Base-by-base conservation (phyloP, 345 rosid species). In the Zanthoxylum bungeanum region DNA sequence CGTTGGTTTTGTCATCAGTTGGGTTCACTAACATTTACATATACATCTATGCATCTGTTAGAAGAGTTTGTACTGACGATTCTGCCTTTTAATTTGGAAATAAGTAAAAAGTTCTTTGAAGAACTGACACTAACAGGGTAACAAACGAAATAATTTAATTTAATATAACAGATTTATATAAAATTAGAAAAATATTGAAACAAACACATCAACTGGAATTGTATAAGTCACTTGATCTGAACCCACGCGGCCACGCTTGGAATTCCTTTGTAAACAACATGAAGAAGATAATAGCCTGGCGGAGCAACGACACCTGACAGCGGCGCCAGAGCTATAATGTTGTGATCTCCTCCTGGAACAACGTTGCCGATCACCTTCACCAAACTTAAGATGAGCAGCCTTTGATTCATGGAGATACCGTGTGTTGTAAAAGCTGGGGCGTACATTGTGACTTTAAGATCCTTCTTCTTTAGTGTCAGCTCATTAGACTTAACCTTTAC, bases 351-450 rank as follows among this genome's bases (percentile, higher is more conserved):
- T 14, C 78, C 81, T 0, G 51, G 62, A 4, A 49, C 57, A 0
- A 55, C 66, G 21, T 69, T n/a, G 8, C 19, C 52, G 3, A 47
- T 30, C 70, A 84, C 85, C 1, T 28, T 4, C 5, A 25, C 62
- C 14, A 79, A 14, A 19, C 78, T 83, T 80, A 85, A 72, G 25
- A 75, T 9, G 3, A 85, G 27, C 70, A 85, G 58, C 70, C 97
- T 82, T 78, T 82, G 88, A 71, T 86, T 89, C 95, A 91, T 91
- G 12, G 86, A 76, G 57, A 86, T 75, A 16, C 93, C 85, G 50
- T 89, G 93, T 1, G 97, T 91, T 3, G 91, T 84, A 30, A 91
- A 91, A 3, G 95, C 64, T 3, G 97, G 91, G 3, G 89, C 86
- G 42, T 85, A 80, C 81, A 89, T 80, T 4, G 77, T 80, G 10